These are phyloP conservation scores for Brettanomyces naardenensis DNA, from an alignment of 805 yeast species.

Conservation along the genomic window DNA sequence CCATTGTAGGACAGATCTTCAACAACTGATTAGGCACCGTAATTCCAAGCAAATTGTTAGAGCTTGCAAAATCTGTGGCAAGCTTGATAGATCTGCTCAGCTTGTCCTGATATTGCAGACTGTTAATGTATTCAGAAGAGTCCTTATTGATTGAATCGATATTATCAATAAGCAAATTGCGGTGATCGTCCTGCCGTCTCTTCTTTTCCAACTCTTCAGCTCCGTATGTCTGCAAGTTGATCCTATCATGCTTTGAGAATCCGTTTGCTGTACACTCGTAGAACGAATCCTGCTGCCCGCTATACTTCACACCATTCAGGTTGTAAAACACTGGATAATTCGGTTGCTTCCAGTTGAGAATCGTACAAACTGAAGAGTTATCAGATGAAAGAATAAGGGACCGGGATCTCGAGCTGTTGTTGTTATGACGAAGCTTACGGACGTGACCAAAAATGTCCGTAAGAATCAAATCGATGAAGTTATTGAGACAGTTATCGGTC, in stretches of 20 bases:
- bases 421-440: slow-evolving; percentile 34
- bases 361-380: slow-evolving; percentile 86
- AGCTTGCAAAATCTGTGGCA: slow-evolving; percentile 71
- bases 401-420: slow-evolving; percentile 33
- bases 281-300: slow-evolving; percentile 22
- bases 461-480: slow-evolving; percentile 67
- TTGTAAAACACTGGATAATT: slow-evolving; percentile 90
- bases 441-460: slow-evolving; percentile 72
- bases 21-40: slow-evolving; percentile 68
- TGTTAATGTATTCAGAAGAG: slow-evolving; percentile 25
- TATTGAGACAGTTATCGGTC: slow-evolving; percentile 43
- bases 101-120: slow-evolving; percentile 30
- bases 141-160: slow-evolving; percentile 29
- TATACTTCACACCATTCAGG: slow-evolving; percentile 55
- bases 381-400: slow-evolving; percentile 79
- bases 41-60: slow-evolving; percentile 80
- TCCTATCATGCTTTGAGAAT: slow-evolving; percentile 12
- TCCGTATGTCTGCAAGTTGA: slow-evolving; percentile 3
- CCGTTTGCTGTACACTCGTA: slow-evolving; percentile 35
- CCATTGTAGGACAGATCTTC: slow-evolving; percentile 64
- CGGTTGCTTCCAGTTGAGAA: slow-evolving; percentile 97
- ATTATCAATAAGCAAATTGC: slow-evolving; percentile 24
- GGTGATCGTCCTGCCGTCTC: background rate
- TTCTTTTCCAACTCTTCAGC: background rate
- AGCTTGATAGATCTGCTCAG: slow-evolving; percentile 68